Evolutionary conservation across 2,329 filamentous ascomycete genomes (phyloP).

Genomic region (Colletotrichum cereale): DNA sequence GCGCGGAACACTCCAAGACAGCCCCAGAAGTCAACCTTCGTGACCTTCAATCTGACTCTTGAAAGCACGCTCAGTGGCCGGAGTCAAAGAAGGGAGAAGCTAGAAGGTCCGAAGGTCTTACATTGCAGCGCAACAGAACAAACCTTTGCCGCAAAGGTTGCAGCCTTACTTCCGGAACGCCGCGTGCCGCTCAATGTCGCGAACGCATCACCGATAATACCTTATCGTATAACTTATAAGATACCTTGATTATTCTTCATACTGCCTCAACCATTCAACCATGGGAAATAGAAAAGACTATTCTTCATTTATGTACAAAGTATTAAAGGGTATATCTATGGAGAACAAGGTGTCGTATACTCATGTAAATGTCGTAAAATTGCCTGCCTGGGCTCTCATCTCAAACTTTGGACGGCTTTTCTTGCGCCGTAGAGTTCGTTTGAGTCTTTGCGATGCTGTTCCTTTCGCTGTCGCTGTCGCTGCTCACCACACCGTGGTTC

Average conservation of each 20-base stretch:
- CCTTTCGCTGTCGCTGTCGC: conserved; percentile 22
- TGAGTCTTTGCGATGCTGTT: conserved; percentile 24
- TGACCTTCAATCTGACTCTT: neutral
- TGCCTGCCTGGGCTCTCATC: neutral
- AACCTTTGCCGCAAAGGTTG: neutral
- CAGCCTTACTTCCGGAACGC: neutral
- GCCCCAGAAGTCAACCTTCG: neutral
- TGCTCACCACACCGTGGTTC: conserved; percentile 26
- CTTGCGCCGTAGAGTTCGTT: neutral
- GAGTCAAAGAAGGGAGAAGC: too few relatives aligned
- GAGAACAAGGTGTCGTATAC: neutral
- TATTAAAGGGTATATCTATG: conserved; percentile 8
- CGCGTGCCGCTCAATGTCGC: neutral
- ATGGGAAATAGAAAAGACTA: neutral
- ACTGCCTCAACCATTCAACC: neutral
- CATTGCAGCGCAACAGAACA: neutral
- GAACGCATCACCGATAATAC: neutral
- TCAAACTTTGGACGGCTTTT: conserved; percentile 20
- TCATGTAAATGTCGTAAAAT: conserved; percentile 2
- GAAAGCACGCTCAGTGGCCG: neutral
- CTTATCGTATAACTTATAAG: neutral
- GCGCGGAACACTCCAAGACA: neutral
- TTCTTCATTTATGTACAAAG: conserved; percentile 1
- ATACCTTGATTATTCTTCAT: neutral
- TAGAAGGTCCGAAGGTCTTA: neutral